Evolutionary conservation across 306 rosid genomes (phyloP).

Genomic region (Luffa acutangula): DNA sequence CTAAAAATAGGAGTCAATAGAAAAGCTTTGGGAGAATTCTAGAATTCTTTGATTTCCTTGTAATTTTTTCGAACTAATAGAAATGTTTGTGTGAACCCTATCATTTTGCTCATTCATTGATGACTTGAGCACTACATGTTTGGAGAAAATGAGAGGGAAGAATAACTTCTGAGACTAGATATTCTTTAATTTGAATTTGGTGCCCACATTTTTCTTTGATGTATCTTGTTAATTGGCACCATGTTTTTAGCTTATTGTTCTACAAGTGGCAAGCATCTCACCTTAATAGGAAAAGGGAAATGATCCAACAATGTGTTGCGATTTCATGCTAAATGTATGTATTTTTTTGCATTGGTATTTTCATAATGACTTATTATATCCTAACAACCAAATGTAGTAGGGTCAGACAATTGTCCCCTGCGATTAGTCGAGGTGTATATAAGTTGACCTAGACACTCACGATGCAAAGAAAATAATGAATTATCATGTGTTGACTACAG

Average conservation of each 20-base stretch:
- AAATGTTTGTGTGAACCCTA: not conserved
- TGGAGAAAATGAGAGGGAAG: not conserved
- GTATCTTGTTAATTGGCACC: not conserved
- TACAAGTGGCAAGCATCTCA: not conserved
- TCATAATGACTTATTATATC: constrained; percentile 9
- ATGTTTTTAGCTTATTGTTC: not conserved
- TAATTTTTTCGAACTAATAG: not conserved
- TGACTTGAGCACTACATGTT: not conserved
- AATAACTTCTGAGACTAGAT: not conserved
- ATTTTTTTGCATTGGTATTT: not conserved
- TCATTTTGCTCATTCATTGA: not conserved
- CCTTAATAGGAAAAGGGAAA: not conserved
- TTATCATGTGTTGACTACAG: constrained; percentile 33
- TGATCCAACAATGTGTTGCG: not conserved
- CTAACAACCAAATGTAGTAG: too few species aligned
- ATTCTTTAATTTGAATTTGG: not conserved
- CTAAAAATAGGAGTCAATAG: not conserved
- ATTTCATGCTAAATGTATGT: not conserved
- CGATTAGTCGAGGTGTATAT: too few species aligned
- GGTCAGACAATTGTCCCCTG: too few species aligned
- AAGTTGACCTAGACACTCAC: too few species aligned
- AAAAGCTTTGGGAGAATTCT: not conserved
- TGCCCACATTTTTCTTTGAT: not conserved
- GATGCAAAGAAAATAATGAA: not conserved
- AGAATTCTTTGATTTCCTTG: not conserved